Evolutionary conservation across 2,329 filamentous ascomycete species (phyloP), one percentile per base, ranked within the genome.

Genomic region (Fusarium abutilonis): DNA sequence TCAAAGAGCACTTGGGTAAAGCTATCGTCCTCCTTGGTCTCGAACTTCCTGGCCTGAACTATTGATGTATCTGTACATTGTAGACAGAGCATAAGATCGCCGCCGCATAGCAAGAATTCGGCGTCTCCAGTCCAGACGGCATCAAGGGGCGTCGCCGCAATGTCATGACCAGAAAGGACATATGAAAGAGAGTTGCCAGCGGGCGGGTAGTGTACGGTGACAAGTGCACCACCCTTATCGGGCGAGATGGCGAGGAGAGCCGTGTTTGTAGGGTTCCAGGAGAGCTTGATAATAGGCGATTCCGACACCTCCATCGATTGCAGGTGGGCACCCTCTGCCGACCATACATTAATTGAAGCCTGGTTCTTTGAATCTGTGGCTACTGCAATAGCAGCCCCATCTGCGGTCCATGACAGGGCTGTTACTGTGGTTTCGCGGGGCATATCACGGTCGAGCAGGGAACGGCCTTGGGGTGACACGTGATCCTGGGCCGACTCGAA

Each of bases 271-370:
- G 82, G 82, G 68, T 85, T 88, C 86, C 86, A 89, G 42, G 80
- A 80, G 19, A 89, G 76, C 70, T 86, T 87, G 66, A 86, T 82
- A 43, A 89, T 78, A 13, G 86, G 86, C n/a, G 85, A 80, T 64
- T 87, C 85, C 34, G 83, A 77, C 23, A 83, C 79, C 63, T 86
- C 82, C 72, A 86, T 83, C 19, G 81, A 78, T 44, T 85, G 79
- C 21, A 85, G 66, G 47, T 78, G 77, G 23, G 75, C 77, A 15
- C 86, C 86, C 56, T 86, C 82, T 2, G 77, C 75, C 9, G 78
- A 78, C 82, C 84, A 87, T 15, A 89, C 79, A 54, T 81, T 82
- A 19, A 89, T 80, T 3, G 82, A 80, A 43, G 83, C 83, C 35
- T 74, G 66, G 34, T 78, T 80, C 17, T 79, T 82, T 4, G 80